Conservation (phyloP, 192 early-diverging fungal species). For the Coemansia sp. region DNA sequence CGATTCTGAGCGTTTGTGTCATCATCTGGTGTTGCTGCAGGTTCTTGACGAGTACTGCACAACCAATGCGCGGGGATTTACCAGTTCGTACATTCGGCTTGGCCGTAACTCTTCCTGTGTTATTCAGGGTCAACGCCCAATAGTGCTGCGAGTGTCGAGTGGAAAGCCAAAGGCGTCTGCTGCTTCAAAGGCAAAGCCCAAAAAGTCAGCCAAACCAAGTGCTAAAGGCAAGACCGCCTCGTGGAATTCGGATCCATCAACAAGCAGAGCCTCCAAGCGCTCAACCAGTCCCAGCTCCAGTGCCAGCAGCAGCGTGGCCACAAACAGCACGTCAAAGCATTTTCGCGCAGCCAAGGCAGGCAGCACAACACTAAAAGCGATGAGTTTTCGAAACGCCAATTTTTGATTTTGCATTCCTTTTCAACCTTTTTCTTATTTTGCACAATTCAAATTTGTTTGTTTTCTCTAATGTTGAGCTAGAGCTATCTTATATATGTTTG, state of each 20-base stretch:
- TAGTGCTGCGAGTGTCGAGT: slow-evolving; percentile 48
- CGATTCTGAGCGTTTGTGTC: slow-evolving; percentile 73
- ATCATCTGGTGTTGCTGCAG: slow-evolving; percentile 63
- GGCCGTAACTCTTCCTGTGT: slow-evolving; percentile 54
- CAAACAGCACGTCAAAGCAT: slow-evolving; percentile 35
- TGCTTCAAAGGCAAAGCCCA: slow-evolving; percentile 4
- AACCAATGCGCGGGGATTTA: slow-evolving; percentile 63
- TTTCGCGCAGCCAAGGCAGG: slow-evolving; percentile 19
- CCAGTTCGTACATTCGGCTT: slow-evolving; percentile 59
- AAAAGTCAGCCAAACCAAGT: not conserved
- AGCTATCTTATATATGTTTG: slow-evolving; percentile 17
- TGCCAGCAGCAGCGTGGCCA: slow-evolving; percentile 13
- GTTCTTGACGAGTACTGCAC: slow-evolving; percentile 65
- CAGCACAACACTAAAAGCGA: slow-evolving; percentile 23
- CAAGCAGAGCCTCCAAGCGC: not conserved
- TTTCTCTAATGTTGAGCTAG: not conserved
- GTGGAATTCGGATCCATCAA: slow-evolving; percentile 6
- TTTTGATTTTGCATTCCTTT: slow-evolving; percentile 9
- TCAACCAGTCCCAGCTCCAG: not conserved
- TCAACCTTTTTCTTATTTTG: slow-evolving; percentile 2
- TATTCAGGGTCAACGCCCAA: slow-evolving; percentile 48
- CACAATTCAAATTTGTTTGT: not conserved
- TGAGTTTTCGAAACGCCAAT: slow-evolving; percentile 19
- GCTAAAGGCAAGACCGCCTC: slow-evolving; percentile 6
- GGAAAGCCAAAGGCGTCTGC: slow-evolving; percentile 15